Conservation (phyloP, 805 yeast species). For the Starmera quercuum region DNA sequence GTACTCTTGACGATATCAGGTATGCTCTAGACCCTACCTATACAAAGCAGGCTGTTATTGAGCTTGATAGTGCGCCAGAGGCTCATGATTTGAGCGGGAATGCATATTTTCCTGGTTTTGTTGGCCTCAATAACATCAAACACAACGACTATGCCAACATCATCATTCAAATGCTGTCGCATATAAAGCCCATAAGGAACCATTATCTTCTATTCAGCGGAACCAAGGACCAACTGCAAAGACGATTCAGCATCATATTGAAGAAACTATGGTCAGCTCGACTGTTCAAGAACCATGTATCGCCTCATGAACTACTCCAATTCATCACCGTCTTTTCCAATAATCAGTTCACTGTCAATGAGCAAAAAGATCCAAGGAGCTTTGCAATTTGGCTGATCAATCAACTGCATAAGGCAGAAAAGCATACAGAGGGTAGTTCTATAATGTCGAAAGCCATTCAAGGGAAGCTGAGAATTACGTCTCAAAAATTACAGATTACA, state of each 20-base stretch:
- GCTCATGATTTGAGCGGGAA: conserved; percentile 37
- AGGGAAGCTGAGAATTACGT: conserved; percentile 38
- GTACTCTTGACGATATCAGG: conserved; percentile 43
- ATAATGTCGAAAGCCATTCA: conserved; percentile 35
- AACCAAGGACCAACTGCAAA: conserved; percentile 27
- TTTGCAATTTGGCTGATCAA: conserved; percentile 58
- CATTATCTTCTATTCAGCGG: conserved; percentile 25
- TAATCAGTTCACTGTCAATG: conserved; percentile 30
- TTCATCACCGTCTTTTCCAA: conserved; percentile 36
- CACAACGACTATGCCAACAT: conserved; percentile 51
- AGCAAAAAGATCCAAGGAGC: conserved; percentile 43
- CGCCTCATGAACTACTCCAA: conserved; percentile 60
- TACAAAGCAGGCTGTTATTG: conserved; percentile 22
- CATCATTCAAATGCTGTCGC: conserved; percentile 47
- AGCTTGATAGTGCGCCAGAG: conserved; percentile 21
- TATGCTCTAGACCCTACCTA: conserved; percentile 46
- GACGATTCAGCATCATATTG: conserved; percentile 36
- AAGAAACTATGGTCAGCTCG: conserved; percentile 59
- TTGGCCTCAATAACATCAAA: conserved; percentile 53
- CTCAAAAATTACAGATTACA: conserved; percentile 18
- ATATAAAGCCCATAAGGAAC: conserved; percentile 43
- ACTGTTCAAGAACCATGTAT: conserved; percentile 52
- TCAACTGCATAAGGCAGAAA: conserved; percentile 25
- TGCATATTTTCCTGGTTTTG: conserved; percentile 51
- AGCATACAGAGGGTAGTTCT: conserved; percentile 11